Evolutionary conservation across 306 rosid genomes (phyloP), one percentile per base, ranked within the genome.

Genomic region (Corylus avellana): DNA sequence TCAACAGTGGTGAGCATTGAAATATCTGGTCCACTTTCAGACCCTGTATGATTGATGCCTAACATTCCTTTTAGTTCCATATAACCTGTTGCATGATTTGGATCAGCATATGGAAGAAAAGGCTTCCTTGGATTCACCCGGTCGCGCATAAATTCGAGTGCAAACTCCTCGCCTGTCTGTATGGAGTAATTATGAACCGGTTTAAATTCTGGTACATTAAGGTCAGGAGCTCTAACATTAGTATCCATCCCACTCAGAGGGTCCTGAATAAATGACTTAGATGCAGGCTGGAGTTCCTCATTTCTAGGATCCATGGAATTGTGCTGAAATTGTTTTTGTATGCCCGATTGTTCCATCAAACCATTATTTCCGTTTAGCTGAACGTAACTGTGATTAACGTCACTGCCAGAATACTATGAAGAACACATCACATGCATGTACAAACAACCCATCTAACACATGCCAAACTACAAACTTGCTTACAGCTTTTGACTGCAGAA

Each of bases 91-190:
- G 83, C 73, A 78, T 75, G 64, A 80, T 75, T 86, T 73, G 96
- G 87, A 76, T 91, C 93, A 42, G 71, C 79, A 86, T 84, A 82
- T 70, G 94, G 83, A 78, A 87, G 78, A 51, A 87, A 77, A 63
- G 93, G 96, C 81, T 86, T 84, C 85, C 84, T 81, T 67, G 85
- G 88, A 87, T 89, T 91, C 83, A 86, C 91, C 82, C 97, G 90
- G 78, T 91, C 98, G 22, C 88, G 92, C 92, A 93, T 87, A 70
- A 93, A 93, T 77, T 93, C 97, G 18, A 91, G 86, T 54, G 97
- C 79, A 70, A 93, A 93, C 82, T 93, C 98, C 89, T 93, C 97
- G 55, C 98, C 98, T 1, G 97, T 93, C 87, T 87, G 94, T 79
- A 91, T 91, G 72, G 98, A 93, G 79, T 78, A 91, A 87, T 93